Base-by-base conservation (phyloP, 2,329 filamentous ascomycete species). In the Aspergillus chevalieri region DNA sequence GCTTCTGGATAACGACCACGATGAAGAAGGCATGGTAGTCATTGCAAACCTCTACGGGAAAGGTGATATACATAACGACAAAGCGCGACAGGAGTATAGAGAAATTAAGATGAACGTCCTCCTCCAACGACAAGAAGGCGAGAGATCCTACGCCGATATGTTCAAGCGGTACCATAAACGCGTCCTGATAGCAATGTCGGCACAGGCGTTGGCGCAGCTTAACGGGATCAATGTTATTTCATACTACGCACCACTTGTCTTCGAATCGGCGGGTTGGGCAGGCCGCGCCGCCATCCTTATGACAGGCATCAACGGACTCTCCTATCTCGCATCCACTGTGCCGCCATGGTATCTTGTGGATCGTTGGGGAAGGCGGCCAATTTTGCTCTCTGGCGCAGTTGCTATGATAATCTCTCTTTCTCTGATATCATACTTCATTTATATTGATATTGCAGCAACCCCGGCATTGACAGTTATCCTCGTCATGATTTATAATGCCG, bases 211-310 rank as follows among this genome's bases (percentile, higher is more conserved):
- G 57, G 93, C 93, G 24, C 93, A 98, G 72, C 82, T 98, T 47
- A 97, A 97, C 74, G 93, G 93, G 57, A 98, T 98, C 75, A 98
- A 98, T 72, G 93, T 98, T 66, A 98, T 98, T 56, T 97, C 92
- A 1, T 98, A 97, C 77, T 98, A 98, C 66, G 93, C 93, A 1
- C 93, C 93, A 0, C 83, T 94, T 49, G 92, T 97, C 14, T 97
- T 98, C 63, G 91, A 96, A 71, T 91, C 91, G 52, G 93, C 93
- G 34, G 92, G 93, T n/a, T 97, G 92, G 93, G 74, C 82, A 48
- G 93, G 92, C 24, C 89, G 92, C 58, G 80, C 89, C 51, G 93
- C 93, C 4, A 87, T 97, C 55, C 79, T 97, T 53, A 97, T 97
- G 93, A 95, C 93, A 6, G 93, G 93, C 49, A 89, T 97, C 69